Base-by-base conservation (phyloP, 495 filamentous ascomycete species). In the Penicillium daleae region DNA sequence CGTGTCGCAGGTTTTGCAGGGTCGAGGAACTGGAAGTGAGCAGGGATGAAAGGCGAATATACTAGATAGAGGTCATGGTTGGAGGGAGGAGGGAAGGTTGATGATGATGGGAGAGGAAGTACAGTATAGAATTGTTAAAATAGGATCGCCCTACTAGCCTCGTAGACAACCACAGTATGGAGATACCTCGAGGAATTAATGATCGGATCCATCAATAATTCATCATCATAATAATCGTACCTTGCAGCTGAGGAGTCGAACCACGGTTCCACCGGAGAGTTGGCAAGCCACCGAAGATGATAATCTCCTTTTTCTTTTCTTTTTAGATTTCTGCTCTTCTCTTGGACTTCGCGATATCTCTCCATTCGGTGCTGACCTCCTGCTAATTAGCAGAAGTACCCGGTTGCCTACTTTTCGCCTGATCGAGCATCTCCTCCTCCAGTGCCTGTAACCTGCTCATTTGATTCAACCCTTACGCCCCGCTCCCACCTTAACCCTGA, bases 171-270 rank as follows among this genome's bases (percentile, higher is more conserved):
- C 6, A n/a, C 6, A 40, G 37, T 15, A 15, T 40, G 13, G 13
- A 40, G 15, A 6, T 40, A 6, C 2, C 39, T 8, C 17, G 6
- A 21, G 40, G 19, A 22, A 46, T 22, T 22, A 46, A 19, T 44
- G 35, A 17, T 17, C 0, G 6, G n/a, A 44, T 44, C 40, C 8
- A 46, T 46, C 42, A 46, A 46, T 24, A 46, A 3, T 46, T 22
- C 12, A 44, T 8, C 12, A 7, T 2, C 3, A 10, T n/a, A 44
- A 44, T n/a, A n/a, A 42, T 54, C 19, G 51, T 68, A 60, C 66
- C 62, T 65, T 65, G 59, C 61, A 67, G 58, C n/a, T n/a, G n/a
- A n/a, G 29, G 46, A 5, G 52, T 31, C 27, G 61, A 62, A 68
- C 62, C 66, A 65, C 31, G 66, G 66, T 56, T 51, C 56, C 4